These are phyloP conservation scores for Geranium brycei DNA, from an alignment of 345 rosid species.

Conservation along the genomic window DNA sequence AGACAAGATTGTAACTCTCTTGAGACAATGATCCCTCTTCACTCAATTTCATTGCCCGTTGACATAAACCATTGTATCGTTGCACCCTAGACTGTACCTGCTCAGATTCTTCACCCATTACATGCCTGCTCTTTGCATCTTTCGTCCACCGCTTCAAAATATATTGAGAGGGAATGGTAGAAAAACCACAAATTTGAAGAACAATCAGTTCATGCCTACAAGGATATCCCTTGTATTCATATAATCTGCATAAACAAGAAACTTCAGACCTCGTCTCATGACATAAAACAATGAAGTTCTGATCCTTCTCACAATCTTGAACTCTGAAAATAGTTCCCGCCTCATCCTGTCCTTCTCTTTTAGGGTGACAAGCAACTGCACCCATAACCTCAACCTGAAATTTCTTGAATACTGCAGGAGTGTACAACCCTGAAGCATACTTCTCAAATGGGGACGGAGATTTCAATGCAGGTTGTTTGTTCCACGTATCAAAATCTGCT, in stretches of 20 bases:
- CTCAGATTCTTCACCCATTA: slow-evolving; percentile 27
- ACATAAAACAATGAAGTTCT: slow-evolving; percentile 36
- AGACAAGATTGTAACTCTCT: slow-evolving; percentile 34
- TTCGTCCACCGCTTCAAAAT: slow-evolving; percentile 45
- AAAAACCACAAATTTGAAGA: slow-evolving; percentile 38
- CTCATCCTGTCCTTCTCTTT: slow-evolving; percentile 37
- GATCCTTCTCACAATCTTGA: slow-evolving; percentile 40
- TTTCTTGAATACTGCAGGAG: slow-evolving; percentile 37
- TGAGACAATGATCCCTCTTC: slow-evolving; percentile 47
- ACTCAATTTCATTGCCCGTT: slow-evolving; percentile 32
- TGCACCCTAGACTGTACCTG: slow-evolving; percentile 38
- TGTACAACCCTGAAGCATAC: slow-evolving; percentile 30
- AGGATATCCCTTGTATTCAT: slow-evolving; percentile 37
- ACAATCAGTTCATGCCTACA: slow-evolving; percentile 52
- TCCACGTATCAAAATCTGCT: slow-evolving; percentile 45
- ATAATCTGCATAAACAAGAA: slow-evolving; percentile 34
- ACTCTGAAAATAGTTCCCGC: slow-evolving; percentile 22
- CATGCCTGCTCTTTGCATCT: slow-evolving; percentile 35
- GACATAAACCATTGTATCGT: slow-evolving; percentile 36
- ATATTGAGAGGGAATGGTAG: slow-evolving; percentile 34
- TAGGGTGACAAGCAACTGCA: slow-evolving; percentile 47
- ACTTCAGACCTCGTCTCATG: slow-evolving; percentile 27
- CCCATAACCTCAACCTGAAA: slow-evolving; percentile 45
- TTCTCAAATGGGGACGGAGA: slow-evolving; percentile 51
- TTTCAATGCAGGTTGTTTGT: slow-evolving; percentile 31